Base-by-base conservation (phyloP, 1,139 yeast species). In the Geotrichum klebahnii region DNA sequence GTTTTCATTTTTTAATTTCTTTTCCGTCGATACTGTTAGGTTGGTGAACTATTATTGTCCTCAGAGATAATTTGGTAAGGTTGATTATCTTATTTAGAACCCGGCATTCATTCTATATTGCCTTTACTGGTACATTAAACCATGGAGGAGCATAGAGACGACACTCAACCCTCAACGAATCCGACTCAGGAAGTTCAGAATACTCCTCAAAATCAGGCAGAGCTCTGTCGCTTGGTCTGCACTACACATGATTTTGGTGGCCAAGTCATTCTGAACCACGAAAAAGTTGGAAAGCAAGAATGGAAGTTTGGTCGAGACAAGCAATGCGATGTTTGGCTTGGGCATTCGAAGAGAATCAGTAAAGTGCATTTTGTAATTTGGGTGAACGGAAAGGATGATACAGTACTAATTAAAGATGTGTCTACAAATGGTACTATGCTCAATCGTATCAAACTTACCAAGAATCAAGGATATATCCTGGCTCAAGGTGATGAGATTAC, bases 401-500 rank as follows among this genome's bases (percentile, higher is more conserved):
- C 59, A 8, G 48, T 62, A 5, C 52, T 64, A 24, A 52, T 64
- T 17, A 58, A 55, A 38, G 71, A 67, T 49, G 53, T 57, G 4
- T 67, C 71, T 5, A 90, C 97, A 2, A 92, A 92, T 67, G 98
- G 98, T 3, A 92, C 98, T 0, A 84, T 80, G 72, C 70, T 90
- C 46, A 92, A 92, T 68, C 81, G 82, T 26, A 76, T 76, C 41
- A 74, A 89, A 46, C 68, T 90, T 20, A 87, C 82, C 22, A 86
- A 84, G 62, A 84, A 84, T 12, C 80, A 84, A 46, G 86, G 88
- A 59, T 88, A 87, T 65, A 79, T 90, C 59, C 68, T 92, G 39
- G 82, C 83, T 39, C 96, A 88, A 61, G 97, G 97, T 3, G 98
- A 92, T 64, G 96, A 88, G 63, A 82, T 92, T 34, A 78, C 92